These are phyloP conservation scores for Didymella sp. DNA, from an alignment of 2,329 filamentous ascomycete species.

Conservation along the genomic window DNA sequence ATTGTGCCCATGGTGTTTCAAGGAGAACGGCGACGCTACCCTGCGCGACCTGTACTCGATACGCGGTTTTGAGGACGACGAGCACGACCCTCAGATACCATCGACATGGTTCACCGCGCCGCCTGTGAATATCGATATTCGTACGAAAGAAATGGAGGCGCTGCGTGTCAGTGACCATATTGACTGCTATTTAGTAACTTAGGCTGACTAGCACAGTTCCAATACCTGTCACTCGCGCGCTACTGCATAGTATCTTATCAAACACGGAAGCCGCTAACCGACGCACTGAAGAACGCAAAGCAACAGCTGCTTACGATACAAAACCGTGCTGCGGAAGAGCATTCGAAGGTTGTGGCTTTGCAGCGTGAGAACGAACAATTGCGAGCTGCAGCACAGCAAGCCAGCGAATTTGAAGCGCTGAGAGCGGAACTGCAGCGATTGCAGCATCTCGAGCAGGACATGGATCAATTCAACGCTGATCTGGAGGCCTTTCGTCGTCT, in stretches of 20 bases:
- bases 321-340: conserved; percentile 47
- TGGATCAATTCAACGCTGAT: conserved; percentile 21
- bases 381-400: conserved; percentile 14
- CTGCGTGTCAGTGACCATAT: conserved; percentile 46
- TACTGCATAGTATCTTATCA: conserved; percentile 36
- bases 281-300: conserved; percentile 26
- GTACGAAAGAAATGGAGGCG: conserved; percentile 51
- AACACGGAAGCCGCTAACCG: conserved; percentile 27
- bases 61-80: conserved; percentile 51
- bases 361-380: conserved; percentile 33
- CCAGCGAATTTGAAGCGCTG: conserved; percentile 16
- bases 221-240: conserved; percentile 49
- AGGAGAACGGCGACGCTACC: conserved; percentile 44
- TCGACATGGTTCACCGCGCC: conserved; percentile 53
- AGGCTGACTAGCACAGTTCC: conserved; percentile 51
- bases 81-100: conserved; percentile 55
- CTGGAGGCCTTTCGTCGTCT: conserved; percentile 18
- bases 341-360: conserved; percentile 38
- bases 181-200: background rate
- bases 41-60: conserved; percentile 54
- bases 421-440: conserved; percentile 27
- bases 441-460: conserved; percentile 28
- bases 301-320: conserved; percentile 36
- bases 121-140: conserved; percentile 51
- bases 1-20: conserved; percentile 55